Percentiles rank a stretch among this genome's conserved stretches.
These are phyloP conservation scores for Kuraishia floccosa DNA, from an alignment of 805 yeast species.

Conservation along the genomic window DNA sequence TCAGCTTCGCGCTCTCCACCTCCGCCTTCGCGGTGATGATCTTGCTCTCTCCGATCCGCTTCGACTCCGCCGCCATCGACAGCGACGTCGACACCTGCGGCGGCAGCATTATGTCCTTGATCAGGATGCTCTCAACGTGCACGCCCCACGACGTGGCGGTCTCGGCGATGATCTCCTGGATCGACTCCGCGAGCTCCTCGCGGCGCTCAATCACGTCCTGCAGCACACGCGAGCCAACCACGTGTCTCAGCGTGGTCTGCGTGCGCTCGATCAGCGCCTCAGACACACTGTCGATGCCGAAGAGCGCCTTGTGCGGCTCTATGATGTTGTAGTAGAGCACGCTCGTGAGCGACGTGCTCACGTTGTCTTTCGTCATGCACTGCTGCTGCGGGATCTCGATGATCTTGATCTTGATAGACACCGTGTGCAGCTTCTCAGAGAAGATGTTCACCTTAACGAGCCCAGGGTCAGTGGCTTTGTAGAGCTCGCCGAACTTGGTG, in stretches of 20 bases:
- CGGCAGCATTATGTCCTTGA: slow-evolving; percentile 53
- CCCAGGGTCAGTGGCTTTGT: slow-evolving; percentile 61
- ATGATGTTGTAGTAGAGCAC: slow-evolving; percentile 57
- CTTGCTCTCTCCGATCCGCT: slow-evolving; percentile 67
- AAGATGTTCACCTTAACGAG: slow-evolving; percentile 53
- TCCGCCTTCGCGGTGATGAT: slow-evolving; percentile 68
- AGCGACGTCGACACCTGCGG: slow-evolving; percentile 44
- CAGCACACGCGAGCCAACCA: slow-evolving; percentile 50
- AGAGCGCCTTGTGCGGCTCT: slow-evolving; percentile 58
- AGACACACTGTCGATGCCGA: slow-evolving; percentile 41
- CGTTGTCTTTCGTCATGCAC: slow-evolving; percentile 65
- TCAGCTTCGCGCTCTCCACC: slow-evolving; percentile 63
- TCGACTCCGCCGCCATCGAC: slow-evolving; percentile 67
- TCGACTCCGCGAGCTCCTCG: slow-evolving; percentile 58
- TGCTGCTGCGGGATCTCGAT: slow-evolving; percentile 56
- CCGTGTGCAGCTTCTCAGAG: slow-evolving; percentile 40
- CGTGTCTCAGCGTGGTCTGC: slow-evolving; percentile 64
- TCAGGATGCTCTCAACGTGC: slow-evolving; percentile 51
- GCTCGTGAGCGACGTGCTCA: slow-evolving; percentile 47
- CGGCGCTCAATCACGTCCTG: slow-evolving; percentile 68
- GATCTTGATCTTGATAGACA: slow-evolving; percentile 46
- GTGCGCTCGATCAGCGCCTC: slow-evolving; percentile 54
- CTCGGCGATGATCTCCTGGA: slow-evolving; percentile 46
- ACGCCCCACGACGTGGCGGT: slow-evolving; percentile 68
- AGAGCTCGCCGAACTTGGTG: slow-evolving; percentile 54